phyloP scores from a whole-genome alignment of 495 filamentous ascomycete genomes.

The Penicillium dipodomyicola region DNA sequence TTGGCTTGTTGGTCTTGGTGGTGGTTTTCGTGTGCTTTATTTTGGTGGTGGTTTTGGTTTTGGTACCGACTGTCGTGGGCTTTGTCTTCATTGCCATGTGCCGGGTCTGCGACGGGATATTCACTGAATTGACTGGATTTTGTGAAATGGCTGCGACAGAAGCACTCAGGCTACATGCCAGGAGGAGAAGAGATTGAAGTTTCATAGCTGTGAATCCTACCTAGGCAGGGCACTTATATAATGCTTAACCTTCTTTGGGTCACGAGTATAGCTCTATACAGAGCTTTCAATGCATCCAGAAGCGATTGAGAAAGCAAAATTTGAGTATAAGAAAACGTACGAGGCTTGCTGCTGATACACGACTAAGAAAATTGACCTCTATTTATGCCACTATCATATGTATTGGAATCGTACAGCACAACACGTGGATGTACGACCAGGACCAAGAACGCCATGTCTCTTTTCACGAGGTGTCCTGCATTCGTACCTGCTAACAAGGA shows the following conservation, averaged over 20 bases:
- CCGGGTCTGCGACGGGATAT: not conserved
- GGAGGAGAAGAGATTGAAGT: not conserved
- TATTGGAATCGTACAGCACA: not conserved
- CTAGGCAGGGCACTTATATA: not conserved
- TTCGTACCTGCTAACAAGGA: constrained; percentile 6
- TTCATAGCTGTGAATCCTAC: constrained; percentile 1
- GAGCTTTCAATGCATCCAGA: not conserved
- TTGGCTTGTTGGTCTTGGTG: constrained; percentile 2
- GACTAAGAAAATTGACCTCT: not conserved
- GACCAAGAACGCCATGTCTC: not conserved
- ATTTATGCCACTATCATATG: not conserved
- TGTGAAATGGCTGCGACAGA: not conserved
- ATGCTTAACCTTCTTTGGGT: not conserved
- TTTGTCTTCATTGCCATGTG: not conserved
- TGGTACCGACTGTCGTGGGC: constrained; percentile 2
- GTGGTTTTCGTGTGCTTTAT: not conserved
- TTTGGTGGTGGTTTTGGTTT: constrained; percentile 1
- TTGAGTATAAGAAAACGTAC: not conserved
- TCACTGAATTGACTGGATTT: not conserved
- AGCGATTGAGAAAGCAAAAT: not conserved
- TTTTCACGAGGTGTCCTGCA: constrained; percentile 6
- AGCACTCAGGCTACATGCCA: constrained; percentile 4
- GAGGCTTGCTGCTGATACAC: not conserved
- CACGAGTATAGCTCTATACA: not conserved
- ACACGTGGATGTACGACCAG: not conserved